Evolutionary conservation across 208 protist genomes (phyloP).

Genomic region (Leptomonas pyrrhocoris): DNA sequence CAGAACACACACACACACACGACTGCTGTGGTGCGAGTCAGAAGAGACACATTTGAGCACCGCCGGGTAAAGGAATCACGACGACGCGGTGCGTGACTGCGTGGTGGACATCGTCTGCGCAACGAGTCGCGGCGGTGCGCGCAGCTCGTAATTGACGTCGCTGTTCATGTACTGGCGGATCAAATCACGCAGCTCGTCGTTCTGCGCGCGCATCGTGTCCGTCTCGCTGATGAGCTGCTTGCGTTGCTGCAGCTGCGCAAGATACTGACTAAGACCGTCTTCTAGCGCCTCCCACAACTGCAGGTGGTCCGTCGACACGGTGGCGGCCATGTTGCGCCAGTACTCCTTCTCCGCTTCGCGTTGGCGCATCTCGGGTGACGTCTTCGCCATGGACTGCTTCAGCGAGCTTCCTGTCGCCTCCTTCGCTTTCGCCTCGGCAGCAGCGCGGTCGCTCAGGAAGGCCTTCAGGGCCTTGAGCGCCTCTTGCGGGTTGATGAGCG

Average conservation of each 20-base stretch:
- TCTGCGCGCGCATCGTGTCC: conserved; percentile 89
- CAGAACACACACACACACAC: not conserved
- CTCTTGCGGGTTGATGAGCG: conserved; percentile 86
- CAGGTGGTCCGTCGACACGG: conserved; percentile 80
- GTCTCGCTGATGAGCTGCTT: conserved; percentile 85
- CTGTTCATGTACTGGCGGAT: conserved; percentile 92
- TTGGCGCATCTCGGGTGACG: conserved; percentile 41
- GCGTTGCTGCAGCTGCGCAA: conserved; percentile 89
- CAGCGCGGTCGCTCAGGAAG: conserved; percentile 76
- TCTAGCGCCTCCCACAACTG: conserved; percentile 91
- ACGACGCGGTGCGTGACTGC: not conserved
- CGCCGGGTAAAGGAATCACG: not conserved
- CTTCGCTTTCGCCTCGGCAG: conserved; percentile 29
- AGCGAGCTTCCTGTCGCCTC: conserved; percentile 10
- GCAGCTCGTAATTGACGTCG: conserved; percentile 93
- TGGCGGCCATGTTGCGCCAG: conserved; percentile 82
- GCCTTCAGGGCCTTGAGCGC: conserved; percentile 77
- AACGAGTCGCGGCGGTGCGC: conserved; percentile 75
- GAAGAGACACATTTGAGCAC: not conserved
- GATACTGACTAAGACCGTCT: conserved; percentile 88
- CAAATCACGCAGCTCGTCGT: conserved; percentile 91
- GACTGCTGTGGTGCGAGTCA: too few species aligned
- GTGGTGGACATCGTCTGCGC: conserved; percentile 18
- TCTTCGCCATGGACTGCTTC: conserved; percentile 22
- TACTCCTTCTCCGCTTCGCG: conserved; percentile 76